Base-by-base conservation (phyloP, 306 rosid genomes). In the Fragaria nilgerrensis region DNA sequence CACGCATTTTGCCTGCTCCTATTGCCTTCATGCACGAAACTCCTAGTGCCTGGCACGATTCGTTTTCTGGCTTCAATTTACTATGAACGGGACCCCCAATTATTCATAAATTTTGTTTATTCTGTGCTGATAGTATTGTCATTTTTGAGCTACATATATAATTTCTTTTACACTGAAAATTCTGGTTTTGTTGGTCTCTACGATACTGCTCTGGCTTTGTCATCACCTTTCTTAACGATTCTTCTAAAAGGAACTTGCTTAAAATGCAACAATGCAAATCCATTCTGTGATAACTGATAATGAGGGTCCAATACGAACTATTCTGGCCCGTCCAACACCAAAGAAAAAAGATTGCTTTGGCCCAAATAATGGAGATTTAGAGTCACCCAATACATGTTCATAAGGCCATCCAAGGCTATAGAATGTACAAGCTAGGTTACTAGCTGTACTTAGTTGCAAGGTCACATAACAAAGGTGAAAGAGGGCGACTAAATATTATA, bases 11-110 rank as follows among this genome's bases (percentile, higher is more conserved):
- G 19, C 36, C 3, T 23, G 15, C 11, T 29, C 41, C 15, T 16
- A 1, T 11, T 6, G 41, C 64, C 7, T 10, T 91, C 93, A 68
- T 87, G 90, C 88, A 87, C 85, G 79, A 29, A 71, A 71, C 41
- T 14, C 0, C 44, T 47, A 6, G 9, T 49, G 74, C 44, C 75
- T 19, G 13, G 75, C 47, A 49, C 63, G 63, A 20, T 71, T 32
- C 27, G 10, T 71, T 7, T 49, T 29, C 29, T 1, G 20, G 10
- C 75, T 32, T 9, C 29, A 71, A 29, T 71, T 5, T 19, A 25
- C 9, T 61, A 25, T 4, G 39, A 29, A 29, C 32, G 14, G 37
- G 20, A 5, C 0, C 20, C 67, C 19, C 1, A 27, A 29, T 10
- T 23, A 22, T 9, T 27, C 66, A 4, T 25, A 59, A 17, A 12